Evolutionary conservation across 768 basidiomycete genomes (phyloP).

Genomic region (Lactifluus rugatus): DNA sequence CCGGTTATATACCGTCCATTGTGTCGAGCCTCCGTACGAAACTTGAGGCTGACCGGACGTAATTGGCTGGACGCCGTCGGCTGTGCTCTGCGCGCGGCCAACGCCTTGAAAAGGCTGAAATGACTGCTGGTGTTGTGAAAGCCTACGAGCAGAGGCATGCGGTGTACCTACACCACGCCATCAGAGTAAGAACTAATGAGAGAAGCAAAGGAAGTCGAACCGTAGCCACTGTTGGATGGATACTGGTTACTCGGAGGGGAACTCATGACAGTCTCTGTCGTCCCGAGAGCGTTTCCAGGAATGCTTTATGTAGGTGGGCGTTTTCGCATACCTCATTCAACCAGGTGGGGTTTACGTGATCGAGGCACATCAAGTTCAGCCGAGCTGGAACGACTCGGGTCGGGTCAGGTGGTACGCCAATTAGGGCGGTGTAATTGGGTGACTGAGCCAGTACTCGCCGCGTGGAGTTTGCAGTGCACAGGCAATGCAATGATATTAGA

Average conservation of each 20-base stretch:
- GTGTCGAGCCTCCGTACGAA: background rate
- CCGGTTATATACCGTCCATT: background rate
- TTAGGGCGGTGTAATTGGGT: too few species aligned
- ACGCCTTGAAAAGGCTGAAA: background rate
- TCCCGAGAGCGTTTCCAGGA: too few species aligned
- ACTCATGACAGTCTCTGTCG: background rate
- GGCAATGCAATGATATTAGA: too few species aligned
- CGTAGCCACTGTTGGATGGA: background rate
- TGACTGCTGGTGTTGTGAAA: background rate
- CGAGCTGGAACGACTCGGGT: too few species aligned
- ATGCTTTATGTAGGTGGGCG: too few species aligned
- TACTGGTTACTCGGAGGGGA: background rate
- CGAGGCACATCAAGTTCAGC: too few species aligned
- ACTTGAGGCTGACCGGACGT: background rate
- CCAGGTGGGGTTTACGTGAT: too few species aligned
- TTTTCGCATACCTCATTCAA: too few species aligned
- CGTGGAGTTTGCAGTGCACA: too few species aligned
- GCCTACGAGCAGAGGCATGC: too few species aligned
- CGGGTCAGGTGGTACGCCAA: too few species aligned
- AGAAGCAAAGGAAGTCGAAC: background rate
- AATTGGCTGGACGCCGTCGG: background rate
- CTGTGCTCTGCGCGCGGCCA: background rate
- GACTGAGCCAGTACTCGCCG: too few species aligned
- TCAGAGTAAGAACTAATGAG: background rate
- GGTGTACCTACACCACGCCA: background rate